Evolutionary conservation across 441 rosid species (phyloP).

Genomic region (Pelargonium cotyledonis): DNA sequence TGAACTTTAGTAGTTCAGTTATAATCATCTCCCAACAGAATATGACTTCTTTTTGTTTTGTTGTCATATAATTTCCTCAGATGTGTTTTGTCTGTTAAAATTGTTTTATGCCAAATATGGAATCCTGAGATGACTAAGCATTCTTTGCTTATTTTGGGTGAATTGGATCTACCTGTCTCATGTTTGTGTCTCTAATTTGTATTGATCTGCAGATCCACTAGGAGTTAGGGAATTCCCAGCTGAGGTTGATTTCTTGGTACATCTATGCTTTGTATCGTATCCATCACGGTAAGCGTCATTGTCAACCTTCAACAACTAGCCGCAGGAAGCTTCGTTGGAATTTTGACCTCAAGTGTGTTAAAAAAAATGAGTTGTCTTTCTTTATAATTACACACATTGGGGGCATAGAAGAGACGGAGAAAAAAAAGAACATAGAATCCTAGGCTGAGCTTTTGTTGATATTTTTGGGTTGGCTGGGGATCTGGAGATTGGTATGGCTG

Average conservation of each 20-base stretch:
- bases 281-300: conserved; percentile 12
- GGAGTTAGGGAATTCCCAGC: conserved; percentile 14
- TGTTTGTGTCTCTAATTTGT: conserved; percentile 6
- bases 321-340: conserved; percentile 22
- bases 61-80: background rate
- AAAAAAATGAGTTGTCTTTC: conserved; percentile 2
- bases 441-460: conserved; percentile 13
- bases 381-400: background rate
- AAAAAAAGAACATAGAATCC: background rate
- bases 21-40: background rate
- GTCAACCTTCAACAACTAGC: conserved; percentile 17
- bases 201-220: conserved; percentile 32
- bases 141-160: background rate
- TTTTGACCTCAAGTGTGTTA: conserved; percentile 22
- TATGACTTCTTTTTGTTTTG: background rate
- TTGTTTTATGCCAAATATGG: conserved; percentile 3
- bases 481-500: conserved; percentile 46
- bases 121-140: background rate
- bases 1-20: conserved; percentile 7
- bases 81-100: background rate
- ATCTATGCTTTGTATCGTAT: conserved; percentile 14
- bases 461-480: conserved; percentile 20
- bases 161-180: conserved; percentile 5
- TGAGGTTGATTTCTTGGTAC: conserved; percentile 6
- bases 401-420: background rate